Percentiles rank a stretch among this genome's conserved stretches.
Conservation (phyloP, 1,139 yeast genomes). For the Yamadazyma buinensis region DNA sequence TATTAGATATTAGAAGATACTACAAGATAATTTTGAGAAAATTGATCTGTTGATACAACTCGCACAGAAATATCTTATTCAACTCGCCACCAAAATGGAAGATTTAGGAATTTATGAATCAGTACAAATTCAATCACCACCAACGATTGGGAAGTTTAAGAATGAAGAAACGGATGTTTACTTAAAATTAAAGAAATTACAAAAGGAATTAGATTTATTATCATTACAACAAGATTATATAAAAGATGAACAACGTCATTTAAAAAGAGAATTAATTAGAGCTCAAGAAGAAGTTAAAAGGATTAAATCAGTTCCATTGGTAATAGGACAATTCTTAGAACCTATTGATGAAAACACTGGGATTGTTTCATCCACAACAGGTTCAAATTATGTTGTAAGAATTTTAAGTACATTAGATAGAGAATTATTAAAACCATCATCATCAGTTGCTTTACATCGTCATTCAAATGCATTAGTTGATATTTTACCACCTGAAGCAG, state of each 20-base stretch:
- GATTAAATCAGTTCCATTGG: constrained; percentile 95
- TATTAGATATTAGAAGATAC: no score
- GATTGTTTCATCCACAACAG: constrained; percentile 95
- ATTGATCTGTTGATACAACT: no score
- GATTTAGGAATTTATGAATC: constrained; percentile 25
- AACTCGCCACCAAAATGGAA: constrained; percentile 18
- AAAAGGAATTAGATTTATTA: constrained; percentile 82
- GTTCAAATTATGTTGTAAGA: constrained; percentile 94
- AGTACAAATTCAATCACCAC: constrained; percentile 14
- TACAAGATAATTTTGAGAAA: no score
- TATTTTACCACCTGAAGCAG: constrained; percentile 98
- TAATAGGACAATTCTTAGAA: constrained; percentile 96
- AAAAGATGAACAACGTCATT: constrained; percentile 95
- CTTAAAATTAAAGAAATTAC: constrained; percentile 77
- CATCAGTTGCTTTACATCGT: constrained; percentile 96
- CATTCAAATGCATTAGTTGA: constrained; percentile 97
- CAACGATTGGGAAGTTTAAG: constrained; percentile 7
- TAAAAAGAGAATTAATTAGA: constrained; percentile 87
- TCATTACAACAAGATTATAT: constrained; percentile 91
- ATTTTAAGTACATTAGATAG: constrained; percentile 92
- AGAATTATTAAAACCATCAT: constrained; percentile 89
- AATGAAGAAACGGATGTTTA: constrained; percentile 62
- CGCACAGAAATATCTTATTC: no score
- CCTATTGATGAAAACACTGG: constrained; percentile 97
- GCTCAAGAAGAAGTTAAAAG: constrained; percentile 99